Evolutionary conservation across 768 basidiomycete species (phyloP), one percentile per base, ranked within the genome.

Genomic region (Trametes gibbosa): DNA sequence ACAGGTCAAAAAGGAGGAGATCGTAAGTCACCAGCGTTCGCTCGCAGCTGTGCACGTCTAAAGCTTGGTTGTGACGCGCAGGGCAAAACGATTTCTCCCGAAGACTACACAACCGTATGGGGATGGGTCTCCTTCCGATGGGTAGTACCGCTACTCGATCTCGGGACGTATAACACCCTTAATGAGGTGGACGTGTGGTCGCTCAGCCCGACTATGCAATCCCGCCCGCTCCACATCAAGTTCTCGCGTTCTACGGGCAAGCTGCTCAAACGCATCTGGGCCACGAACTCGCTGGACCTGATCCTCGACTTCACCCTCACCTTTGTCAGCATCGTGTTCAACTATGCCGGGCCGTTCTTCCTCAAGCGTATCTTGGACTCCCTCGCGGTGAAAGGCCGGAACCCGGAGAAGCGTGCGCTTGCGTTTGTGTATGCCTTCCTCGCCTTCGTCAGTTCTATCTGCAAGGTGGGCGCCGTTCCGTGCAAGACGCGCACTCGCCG

Each of bases 271-370:
- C 75, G 71, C 6, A 70, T 82, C 27, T 78, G 76, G 68, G 74
- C 70, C 21, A 72, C 79, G 27, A 83, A 83, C 65, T 76, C 76
- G 3, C 59, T 75, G 9, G 82, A 83, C 67, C 47, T 84, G 40
- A 68, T 76, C 27, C 60, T 91, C 43, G 92, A 95, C 68, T 85
- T 87, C 60, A 14, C 64, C 2, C 73, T 94, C 41, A 91, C 92
- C 0, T 73, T 86, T 58, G 67, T 86, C 56, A 85, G 85, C 63
- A 85, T 94, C 29, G 29, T 81, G 0, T 87, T 92, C 74, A 89
- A 88, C 65, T 96, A 94, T 72, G 79, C 84, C 0, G 82, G 83
- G 0, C 94, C 95, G 7, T 94, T 86, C 75, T 94, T 95, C 76
- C 78, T 97, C 43, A 92, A 90, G 83, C 77, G 72, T 29, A 87